Base-by-base conservation (phyloP, 2,329 filamentous ascomycete genomes). In the Hypomyces perniciosus region DNA sequence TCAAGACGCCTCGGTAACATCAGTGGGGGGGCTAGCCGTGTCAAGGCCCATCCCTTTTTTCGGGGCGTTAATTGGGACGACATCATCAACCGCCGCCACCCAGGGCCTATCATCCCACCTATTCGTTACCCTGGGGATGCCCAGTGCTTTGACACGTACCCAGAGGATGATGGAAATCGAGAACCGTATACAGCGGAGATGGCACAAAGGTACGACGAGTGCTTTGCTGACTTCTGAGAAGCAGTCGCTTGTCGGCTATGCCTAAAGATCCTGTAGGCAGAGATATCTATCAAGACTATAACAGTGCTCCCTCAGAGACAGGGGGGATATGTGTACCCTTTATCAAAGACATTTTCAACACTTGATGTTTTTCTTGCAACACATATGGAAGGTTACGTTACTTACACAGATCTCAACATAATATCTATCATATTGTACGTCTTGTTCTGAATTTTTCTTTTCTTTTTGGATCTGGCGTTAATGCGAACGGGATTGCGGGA, bases 111-210 rank as follows among this genome's bases (percentile, higher is more conserved):
- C 57, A 76, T 88, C 46, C 88, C 87, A n/a, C 84, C 86, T 49
- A 72, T 92, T 30, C 75, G 84, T 27, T 86, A 81, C 45, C 78
- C 83, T 0, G 86, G 86, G 31, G 88, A 92, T 62, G 84, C 88
- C 13, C 79, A 87, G 62, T 92, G 89, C 65, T 93, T 92, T 62
- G 88, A 92, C 61, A 77, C 84, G 39, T 93, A 92, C 61, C 85
- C 88, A n/a, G 85, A 89, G 53, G 85, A 90, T 62, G 82, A 85
- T 52, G 80, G 75, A 48, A 76, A 77, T 44, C 73, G 79, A 50
- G 83, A 86, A 37, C 70, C 74, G 50, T 91, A 90, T 61, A 86
- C 84, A 4, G 76, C 81, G 39, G 85, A 89, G 41, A 74, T 90
- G 76, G 75, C 75, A 33, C 72, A 75, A 41, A 82, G 82, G 68